Evolutionary conservation across 2,329 filamentous ascomycete genomes (phyloP), one percentile per base, ranked within the genome.

Genomic region (Trichoderma afroharzianum): DNA sequence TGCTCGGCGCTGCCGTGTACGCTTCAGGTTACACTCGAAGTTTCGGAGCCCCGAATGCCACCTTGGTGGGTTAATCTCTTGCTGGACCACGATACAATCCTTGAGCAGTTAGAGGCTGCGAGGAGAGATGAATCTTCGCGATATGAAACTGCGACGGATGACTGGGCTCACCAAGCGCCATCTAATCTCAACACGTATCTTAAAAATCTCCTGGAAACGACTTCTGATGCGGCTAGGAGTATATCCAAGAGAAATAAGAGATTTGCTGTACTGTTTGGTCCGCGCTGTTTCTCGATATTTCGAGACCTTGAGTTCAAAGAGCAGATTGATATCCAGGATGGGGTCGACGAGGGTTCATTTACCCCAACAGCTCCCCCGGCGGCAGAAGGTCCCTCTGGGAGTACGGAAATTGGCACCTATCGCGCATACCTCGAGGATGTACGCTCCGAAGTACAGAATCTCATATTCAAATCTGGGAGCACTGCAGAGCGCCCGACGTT

Each of bases 161-260:
- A 81, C 9, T 85, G 83, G 78, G 78, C 77, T 3, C 77, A 79
- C 3, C 80, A 82, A n/a, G 81, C 84, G 0, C 80, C 85, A 3
- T 67, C 76, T 7, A 87, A 86, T 12, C 77, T 89, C 4, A 83
- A 85, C 70, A 84, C 83, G 7, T 89, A 89, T 63, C 78, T 88
- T 4, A 83, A 82, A 36, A 86, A 89, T 71, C 79, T 86, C 6
- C 80, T 86, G 3, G 81, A 83, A 28, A 78, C 78, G 1, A 77
- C 78, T 2, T 78, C 78, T 1, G 79, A 80, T 43, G 80, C 81
- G 9, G 77, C 77, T 0, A 80, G 85, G 58, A 85, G 80, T 63
- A 88, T 90, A 43, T 86, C 87, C 2, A 86, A 85, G 68, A 80
- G 87, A 1, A 90, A 90, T 74, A 89, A 88, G 76, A 83, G 85